phyloP scores from a whole-genome alignment of 2,329 filamentous ascomycete genomes.

The Canariomyces notabilis region DNA sequence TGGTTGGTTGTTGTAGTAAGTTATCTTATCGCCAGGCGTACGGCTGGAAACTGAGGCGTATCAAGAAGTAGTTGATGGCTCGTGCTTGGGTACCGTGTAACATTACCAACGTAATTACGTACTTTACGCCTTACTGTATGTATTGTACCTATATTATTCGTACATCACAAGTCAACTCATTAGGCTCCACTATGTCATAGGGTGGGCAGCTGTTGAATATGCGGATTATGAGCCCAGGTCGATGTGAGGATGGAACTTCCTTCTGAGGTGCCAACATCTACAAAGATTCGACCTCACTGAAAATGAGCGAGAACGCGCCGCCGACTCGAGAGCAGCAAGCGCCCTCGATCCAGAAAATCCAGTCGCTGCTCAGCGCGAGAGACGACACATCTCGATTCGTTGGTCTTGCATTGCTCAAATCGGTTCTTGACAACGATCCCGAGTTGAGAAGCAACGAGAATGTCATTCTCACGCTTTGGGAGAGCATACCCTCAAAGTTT shows the following conservation, averaged over 20 bases:
- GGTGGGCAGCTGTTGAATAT: too few relatives aligned
- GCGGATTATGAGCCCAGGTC: too few relatives aligned
- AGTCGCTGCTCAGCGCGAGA: conserved; percentile 51
- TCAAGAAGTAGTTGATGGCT: not conserved
- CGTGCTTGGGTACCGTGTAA: conserved; percentile 1
- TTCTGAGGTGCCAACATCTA: not conserved
- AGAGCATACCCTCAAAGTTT: conserved; percentile 56
- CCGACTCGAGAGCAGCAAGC: conserved; percentile 12
- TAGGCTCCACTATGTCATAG: too few relatives aligned
- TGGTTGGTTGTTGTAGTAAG: not conserved
- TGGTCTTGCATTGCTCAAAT: conserved; percentile 60
- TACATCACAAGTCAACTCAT: too few relatives aligned
- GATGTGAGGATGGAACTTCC: not conserved
- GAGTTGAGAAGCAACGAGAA: conserved; percentile 45
- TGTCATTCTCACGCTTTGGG: conserved; percentile 50
- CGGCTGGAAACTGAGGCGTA: not conserved
- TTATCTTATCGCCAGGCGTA: conserved; percentile 14
- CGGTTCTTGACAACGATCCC: conserved; percentile 57
- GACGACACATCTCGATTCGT: conserved; percentile 66
- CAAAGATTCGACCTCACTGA: not conserved
- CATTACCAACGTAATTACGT: too few relatives aligned
- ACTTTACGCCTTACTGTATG: too few relatives aligned
- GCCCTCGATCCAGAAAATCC: conserved; percentile 43
- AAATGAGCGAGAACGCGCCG: conserved; percentile 13
- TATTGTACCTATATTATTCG: too few relatives aligned